These are phyloP conservation scores for Ceratorhiza oryzae-sativae DNA, from an alignment of 1,284 basidiomycete genomes.

Conservation along the genomic window DNA sequence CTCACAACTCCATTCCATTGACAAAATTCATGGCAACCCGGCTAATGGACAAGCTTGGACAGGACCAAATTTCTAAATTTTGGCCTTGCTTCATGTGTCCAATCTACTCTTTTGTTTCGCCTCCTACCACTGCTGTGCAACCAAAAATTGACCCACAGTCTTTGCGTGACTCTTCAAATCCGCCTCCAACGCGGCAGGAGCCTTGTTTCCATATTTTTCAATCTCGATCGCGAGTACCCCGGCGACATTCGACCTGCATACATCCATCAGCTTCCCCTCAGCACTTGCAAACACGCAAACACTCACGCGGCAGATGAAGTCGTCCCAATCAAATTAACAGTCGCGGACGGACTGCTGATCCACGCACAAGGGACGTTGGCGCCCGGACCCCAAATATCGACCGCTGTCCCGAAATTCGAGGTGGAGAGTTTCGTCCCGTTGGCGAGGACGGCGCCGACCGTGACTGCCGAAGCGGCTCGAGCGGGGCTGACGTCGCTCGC, in stretches of 20 bases:
- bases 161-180: conserved; percentile 34
- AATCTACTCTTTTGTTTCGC: too few species aligned
- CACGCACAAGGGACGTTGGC: conserved; percentile 17
- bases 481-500: conserved; percentile 18
- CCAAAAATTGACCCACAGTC: background rate
- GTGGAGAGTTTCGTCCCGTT: conserved; percentile 5
- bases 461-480: conserved; percentile 5
- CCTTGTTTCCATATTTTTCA: conserved; percentile 20
- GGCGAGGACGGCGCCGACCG: conserved; percentile 20
- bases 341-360: background rate
- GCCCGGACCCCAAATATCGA: conserved; percentile 34
- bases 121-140: conserved; percentile 15
- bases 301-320: conserved; percentile 8
- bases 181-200: conserved; percentile 25
- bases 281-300: too few species aligned
- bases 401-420: conserved; percentile 26
- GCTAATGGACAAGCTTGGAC: too few species aligned
- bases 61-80: too few species aligned
- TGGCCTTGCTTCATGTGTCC: too few species aligned
- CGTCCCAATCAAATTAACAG: background rate
- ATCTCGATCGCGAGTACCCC: conserved; percentile 7
- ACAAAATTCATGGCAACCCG: too few species aligned
- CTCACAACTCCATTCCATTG: too few species aligned
- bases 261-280: background rate
- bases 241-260: conserved; percentile 3